A percentile compares a stretch with the other conserved stretches of the same genome.
Conservation (phyloP, 257 asterid species). For the Nicotiana tabacum region DNA sequence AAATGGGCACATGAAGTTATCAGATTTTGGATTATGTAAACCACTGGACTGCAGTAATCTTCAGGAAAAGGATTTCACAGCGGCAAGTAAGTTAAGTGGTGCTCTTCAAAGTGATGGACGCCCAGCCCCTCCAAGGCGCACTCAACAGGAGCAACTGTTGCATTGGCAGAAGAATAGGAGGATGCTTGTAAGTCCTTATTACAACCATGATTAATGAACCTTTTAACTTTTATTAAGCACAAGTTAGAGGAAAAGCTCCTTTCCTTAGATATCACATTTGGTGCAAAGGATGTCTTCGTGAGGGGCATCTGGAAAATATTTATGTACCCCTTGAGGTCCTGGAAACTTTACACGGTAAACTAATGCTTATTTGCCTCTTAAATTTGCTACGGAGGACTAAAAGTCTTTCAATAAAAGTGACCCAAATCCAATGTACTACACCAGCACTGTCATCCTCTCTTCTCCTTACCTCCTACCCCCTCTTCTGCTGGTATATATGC, state of each 20-base stretch:
- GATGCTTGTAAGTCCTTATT: slow-evolving; percentile 69
- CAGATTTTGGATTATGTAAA: slow-evolving; percentile 94
- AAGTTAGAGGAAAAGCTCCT: slow-evolving; percentile 3
- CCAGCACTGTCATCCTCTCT: neutral
- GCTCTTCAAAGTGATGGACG: slow-evolving; percentile 91
- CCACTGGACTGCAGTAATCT: slow-evolving; percentile 92
- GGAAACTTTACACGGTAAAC: neutral
- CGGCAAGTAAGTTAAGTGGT: slow-evolving; percentile 62
- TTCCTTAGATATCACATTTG: neutral
- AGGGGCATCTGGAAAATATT: neutral
- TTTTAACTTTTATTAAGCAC: neutral
- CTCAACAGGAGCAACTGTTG: slow-evolving; percentile 93
- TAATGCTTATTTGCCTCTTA: neutral
- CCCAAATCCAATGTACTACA: too few species aligned
- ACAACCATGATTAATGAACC: neutral
- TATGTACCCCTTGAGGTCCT: neutral
- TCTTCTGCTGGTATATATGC: too few species aligned
- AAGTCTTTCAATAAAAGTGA: neutral
- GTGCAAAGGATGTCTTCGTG: neutral
- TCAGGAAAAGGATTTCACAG: slow-evolving; percentile 89
- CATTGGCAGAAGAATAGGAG: slow-evolving; percentile 96
- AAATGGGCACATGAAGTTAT: slow-evolving; percentile 90
- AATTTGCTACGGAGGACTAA: neutral
- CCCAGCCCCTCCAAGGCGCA: slow-evolving; percentile 76
- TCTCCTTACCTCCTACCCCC: neutral